Percentiles rank a stretch among this genome's conserved stretches.
These are phyloP conservation scores for Thecaphora thlaspeos DNA, from an alignment of 1,284 basidiomycete genomes.

Conservation along the genomic window DNA sequence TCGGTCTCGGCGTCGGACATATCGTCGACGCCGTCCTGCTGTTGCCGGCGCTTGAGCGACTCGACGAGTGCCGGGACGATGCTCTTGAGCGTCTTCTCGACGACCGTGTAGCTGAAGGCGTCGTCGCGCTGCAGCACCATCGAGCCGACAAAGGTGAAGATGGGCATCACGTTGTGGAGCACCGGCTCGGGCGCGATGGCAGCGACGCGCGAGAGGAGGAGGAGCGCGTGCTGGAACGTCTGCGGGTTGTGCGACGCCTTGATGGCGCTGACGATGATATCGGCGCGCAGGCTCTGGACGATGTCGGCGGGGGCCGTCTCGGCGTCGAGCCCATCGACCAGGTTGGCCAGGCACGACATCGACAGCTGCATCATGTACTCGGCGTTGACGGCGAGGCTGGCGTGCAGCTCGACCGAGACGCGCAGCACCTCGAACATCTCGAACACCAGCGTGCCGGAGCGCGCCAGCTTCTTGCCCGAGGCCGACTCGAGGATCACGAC, in stretches of 20 bases:
- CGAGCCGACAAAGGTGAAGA: slow-evolving; percentile 98
- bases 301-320: slow-evolving; percentile 34
- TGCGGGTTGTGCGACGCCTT: slow-evolving; percentile 77
- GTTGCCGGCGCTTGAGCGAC: slow-evolving; percentile 43
- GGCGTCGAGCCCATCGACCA: slow-evolving; percentile 63
- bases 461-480: slow-evolving; percentile 66
- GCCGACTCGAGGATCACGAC: slow-evolving; percentile 70
- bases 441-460: slow-evolving; percentile 71
- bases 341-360: slow-evolving; percentile 69
- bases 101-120: slow-evolving; percentile 87
- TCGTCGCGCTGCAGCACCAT: slow-evolving; percentile 96
- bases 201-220: slow-evolving; percentile 83
- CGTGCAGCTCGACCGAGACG: slow-evolving; percentile 65
- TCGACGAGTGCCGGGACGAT: slow-evolving; percentile 87
- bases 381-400: slow-evolving; percentile 66
- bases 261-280: slow-evolving; percentile 51
- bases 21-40: too few relatives aligned
- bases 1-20: too few relatives aligned
- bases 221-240: slow-evolving; percentile 86
- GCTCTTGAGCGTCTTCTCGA: slow-evolving; percentile 89
- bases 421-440: slow-evolving; percentile 74
- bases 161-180: slow-evolving; percentile 92
- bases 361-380: slow-evolving; percentile 82
- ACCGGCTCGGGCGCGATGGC: slow-evolving; percentile 84
- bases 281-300: slow-evolving; percentile 40